Evolutionary conservation across 257 asterid species (phyloP), one percentile per base, ranked within the genome.

Genomic region (Plantago elongata): DNA sequence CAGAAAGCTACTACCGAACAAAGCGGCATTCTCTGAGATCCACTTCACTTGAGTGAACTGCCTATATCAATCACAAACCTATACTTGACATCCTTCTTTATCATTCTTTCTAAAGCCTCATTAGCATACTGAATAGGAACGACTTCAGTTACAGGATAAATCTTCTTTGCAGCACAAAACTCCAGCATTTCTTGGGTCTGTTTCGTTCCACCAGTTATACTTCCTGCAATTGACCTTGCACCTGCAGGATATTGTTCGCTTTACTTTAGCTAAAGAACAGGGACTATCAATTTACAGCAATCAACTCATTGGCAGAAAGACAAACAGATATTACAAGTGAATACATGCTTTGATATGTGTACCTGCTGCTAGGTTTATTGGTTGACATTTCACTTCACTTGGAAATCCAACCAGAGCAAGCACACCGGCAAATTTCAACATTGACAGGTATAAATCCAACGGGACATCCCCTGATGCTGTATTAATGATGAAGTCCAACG

Each of bases 1-100:
- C 11, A 27, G 17, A 4, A 7, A 27, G 17, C 22, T 4, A 34
- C 40, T 5, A 34, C 40, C 5, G 10, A 52, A 52, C 42, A 14
- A 52, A 52, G 42, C 40, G 9, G 38, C 58, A 34, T 11, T 9
- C 9, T 5, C 13, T 27, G 58, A 40, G 8, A 51, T 44, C 61
- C 62, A 51, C 9, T 49, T 77, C 70, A 74, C 76, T 81, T 56
- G 66, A 92, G 83, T 48, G 97, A 77, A 67, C 82, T 86, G 2
- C 76, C 97, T 48, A 92, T 71, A 75, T 92, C 99, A 30, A 92
- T 80, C 65, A 92, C 96, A 37, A 92, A 89, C 6, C 99, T 86
- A 74, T 89, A 92, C 30, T 85, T 89, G 50, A 92, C 96, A 27
- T 92, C 97, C 72, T 67, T 92, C 55, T 86, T 92, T 45, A 86